Conservation (phyloP, 2,329 filamentous ascomycete genomes). For the Rhytidhysteron rufulum region DNA sequence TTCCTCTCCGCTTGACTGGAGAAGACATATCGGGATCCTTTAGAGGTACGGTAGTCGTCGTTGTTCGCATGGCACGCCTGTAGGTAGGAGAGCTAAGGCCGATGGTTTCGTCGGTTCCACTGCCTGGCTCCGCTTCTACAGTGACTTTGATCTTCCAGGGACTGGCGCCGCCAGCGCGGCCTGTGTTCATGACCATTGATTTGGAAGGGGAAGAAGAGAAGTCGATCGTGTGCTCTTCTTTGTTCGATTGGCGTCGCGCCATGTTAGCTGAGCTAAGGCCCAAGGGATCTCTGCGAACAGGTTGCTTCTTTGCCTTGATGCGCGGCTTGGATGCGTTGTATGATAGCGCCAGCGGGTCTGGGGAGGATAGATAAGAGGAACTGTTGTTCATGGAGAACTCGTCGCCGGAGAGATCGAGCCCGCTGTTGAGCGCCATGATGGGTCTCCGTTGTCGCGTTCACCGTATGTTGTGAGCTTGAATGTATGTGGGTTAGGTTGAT, state of each 20-base stretch:
- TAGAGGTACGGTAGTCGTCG: conserved; percentile 40
- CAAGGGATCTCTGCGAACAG: conserved; percentile 18
- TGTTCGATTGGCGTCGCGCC: conserved; percentile 15
- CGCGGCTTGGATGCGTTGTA: conserved; percentile 17
- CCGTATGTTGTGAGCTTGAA: no score
- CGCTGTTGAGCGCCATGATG: conserved; percentile 23
- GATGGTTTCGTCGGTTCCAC: conserved; percentile 20
- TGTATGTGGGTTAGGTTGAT: no score
- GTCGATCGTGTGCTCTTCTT: conserved; percentile 16
- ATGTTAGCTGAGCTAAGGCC: conserved; percentile 28
- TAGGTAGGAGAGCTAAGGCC: conserved; percentile 22
- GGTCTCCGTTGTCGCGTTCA: no score
- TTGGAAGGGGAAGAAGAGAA: conserved; percentile 40
- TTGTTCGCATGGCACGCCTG: conserved; percentile 23
- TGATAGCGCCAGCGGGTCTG: conserved; percentile 33
- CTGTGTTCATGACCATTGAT: conserved; percentile 43
- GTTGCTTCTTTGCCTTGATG: conserved; percentile 15
- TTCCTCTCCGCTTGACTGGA: conserved; percentile 34
- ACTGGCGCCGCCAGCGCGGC: conserved; percentile 34
- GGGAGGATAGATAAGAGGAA: conserved; percentile 27
- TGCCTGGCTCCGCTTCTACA: conserved; percentile 44
- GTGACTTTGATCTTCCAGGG: conserved; percentile 51
- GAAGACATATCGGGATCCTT: conserved; percentile 36
- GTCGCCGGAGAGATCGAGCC: conserved; percentile 14
- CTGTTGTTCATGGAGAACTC: conserved; percentile 13